Percentiles rank a stretch among this genome's conserved stretches.
phyloP scores from a whole-genome alignment of 1,284 basidiomycete species.

The Gymnopus androsaceus region DNA sequence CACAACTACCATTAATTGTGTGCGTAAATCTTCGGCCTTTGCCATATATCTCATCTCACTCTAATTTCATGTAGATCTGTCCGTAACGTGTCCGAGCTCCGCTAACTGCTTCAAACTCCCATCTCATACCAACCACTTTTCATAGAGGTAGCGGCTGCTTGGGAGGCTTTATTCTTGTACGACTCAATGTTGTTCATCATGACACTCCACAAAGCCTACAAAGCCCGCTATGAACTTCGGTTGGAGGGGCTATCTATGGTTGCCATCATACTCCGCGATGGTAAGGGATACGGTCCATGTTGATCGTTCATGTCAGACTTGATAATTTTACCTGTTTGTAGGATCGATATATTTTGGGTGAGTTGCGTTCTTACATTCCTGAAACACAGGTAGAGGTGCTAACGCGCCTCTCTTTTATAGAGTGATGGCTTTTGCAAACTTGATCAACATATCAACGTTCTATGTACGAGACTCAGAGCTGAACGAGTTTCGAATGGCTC shows the following conservation, averaged over 20 bases:
- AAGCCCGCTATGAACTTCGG: constrained; percentile 7
- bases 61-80: neutral
- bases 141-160: constrained; percentile 12
- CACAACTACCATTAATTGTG: constrained; percentile 4
- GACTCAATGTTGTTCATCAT: constrained; percentile 12
- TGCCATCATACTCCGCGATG: constrained; percentile 14
- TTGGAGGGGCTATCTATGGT: constrained; percentile 8
- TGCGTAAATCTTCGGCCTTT: neutral
- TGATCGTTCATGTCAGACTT: neutral
- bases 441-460: constrained; percentile 15
- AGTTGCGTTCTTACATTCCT: neutral
- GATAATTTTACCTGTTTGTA: neutral
- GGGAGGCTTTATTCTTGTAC: constrained; percentile 15
- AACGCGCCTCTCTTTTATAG: neutral
- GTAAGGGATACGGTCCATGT: neutral
- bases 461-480: constrained; percentile 8
- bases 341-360: constrained; percentile 17
- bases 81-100: neutral
- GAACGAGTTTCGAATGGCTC: neutral
- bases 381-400: too few species aligned
- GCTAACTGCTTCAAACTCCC: too few species aligned
- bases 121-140: too few species aligned
- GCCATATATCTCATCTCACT: too few species aligned
- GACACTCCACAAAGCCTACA: constrained; percentile 10
- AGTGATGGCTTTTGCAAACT: constrained; percentile 14